These are phyloP conservation scores for Taphrina wiesneri DNA, from an alignment of 1,139 yeast genomes.

Conservation along the genomic window DNA sequence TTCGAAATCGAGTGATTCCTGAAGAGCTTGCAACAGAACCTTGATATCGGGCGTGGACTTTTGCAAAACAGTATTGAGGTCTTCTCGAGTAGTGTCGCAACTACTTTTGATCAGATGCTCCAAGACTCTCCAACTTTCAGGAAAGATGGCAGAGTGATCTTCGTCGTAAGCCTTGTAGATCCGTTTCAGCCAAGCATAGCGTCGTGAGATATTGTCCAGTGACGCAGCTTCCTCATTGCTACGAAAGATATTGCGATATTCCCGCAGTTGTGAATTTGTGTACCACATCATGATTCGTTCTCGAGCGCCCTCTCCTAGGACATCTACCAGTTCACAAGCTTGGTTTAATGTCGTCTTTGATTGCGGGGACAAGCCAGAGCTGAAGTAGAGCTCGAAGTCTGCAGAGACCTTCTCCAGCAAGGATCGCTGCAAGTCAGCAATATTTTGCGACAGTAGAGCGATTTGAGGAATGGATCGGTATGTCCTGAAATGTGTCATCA, in stretches of 20 bases:
- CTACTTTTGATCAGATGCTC: slow-evolving; percentile 62
- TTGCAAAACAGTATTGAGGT: slow-evolving; percentile 55
- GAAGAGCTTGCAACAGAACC: slow-evolving; percentile 59
- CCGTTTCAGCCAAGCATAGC: slow-evolving; percentile 79
- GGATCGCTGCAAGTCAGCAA: slow-evolving; percentile 63
- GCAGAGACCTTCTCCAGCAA: slow-evolving; percentile 71
- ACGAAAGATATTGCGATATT: slow-evolving; percentile 71
- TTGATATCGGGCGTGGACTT: slow-evolving; percentile 55
- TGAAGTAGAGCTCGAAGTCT: slow-evolving; percentile 61
- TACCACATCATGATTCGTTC: slow-evolving; percentile 73
- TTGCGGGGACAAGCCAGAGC: slow-evolving; percentile 42
- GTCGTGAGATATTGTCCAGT: slow-evolving; percentile 75
- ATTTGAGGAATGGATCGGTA: slow-evolving; percentile 84
- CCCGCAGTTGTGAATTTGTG: slow-evolving; percentile 67
- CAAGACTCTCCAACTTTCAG: slow-evolving; percentile 69
- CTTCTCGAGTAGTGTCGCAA: slow-evolving; percentile 66
- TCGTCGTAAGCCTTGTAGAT: slow-evolving; percentile 62
- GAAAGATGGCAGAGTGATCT: slow-evolving; percentile 59
- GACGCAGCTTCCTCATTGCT: slow-evolving; percentile 87
- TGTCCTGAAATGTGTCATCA: slow-evolving; percentile 72
- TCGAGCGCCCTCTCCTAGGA: slow-evolving; percentile 62
- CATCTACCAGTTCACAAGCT: slow-evolving; percentile 73
- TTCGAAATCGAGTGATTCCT: slow-evolving; percentile 77
- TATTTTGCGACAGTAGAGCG: slow-evolving; percentile 64
- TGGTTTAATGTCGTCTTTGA: slow-evolving; percentile 48